phyloP scores from a whole-genome alignment of 176 grass and related monocot genomes.

The Elymus sibiricus region DNA sequence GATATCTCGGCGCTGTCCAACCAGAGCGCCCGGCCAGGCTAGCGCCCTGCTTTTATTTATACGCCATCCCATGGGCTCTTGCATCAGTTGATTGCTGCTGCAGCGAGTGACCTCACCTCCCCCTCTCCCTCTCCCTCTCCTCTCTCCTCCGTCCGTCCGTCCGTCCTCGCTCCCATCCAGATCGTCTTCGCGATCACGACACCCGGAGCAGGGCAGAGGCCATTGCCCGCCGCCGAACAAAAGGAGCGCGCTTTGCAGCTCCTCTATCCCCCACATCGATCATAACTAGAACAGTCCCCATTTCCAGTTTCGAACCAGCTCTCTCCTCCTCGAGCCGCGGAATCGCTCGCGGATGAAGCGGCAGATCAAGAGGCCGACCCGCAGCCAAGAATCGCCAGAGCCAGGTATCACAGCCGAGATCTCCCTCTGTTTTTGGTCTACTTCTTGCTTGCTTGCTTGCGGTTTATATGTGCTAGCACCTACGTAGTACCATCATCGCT shows the following conservation, averaged over 20 bases:
- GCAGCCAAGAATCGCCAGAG: constrained; percentile 21
- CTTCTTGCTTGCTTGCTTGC: not conserved
- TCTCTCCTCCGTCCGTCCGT: not conserved
- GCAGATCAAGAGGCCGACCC: constrained; percentile 35
- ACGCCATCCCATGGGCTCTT: constrained; percentile 29
- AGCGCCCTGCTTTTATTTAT: constrained; percentile 46
- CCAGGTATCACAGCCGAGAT: constrained; percentile 24
- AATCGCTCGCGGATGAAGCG: constrained; percentile 16
- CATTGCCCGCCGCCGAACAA: constrained; percentile 26
- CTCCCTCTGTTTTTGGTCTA: not conserved
- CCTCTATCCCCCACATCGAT: not conserved
- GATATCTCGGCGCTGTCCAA: constrained; percentile 33
- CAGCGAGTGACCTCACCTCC: not conserved
- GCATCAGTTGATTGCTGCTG: constrained; percentile 35
- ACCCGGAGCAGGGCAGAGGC: constrained; percentile 16
- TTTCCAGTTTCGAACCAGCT: constrained; percentile 12
- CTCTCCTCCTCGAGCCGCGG: not conserved
- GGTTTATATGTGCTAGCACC: not conserved
- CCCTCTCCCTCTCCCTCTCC: not conserved
- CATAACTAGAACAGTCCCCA: constrained; percentile 6
- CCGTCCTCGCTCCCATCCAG: not conserved
- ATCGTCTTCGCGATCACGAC: constrained; percentile 16
- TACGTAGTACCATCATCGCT: not conserved
- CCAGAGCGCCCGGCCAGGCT: not conserved
- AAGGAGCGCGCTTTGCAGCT: not conserved